Conservation (phyloP, 2,329 filamentous ascomycete genomes). For the Xylariaceae sp. region DNA sequence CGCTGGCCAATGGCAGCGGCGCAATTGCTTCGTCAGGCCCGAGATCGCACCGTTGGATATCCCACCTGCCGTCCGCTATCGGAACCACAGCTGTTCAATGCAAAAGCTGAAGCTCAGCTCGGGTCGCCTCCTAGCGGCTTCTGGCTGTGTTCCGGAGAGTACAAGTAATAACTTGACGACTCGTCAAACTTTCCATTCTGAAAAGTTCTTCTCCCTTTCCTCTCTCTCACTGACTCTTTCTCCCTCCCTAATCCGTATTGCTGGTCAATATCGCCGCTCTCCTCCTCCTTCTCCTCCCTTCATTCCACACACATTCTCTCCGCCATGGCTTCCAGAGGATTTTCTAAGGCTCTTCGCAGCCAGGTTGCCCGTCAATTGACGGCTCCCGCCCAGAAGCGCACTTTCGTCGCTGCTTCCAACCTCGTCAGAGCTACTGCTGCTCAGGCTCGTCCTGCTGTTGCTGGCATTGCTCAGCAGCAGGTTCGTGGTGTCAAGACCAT, state of each 20-base stretch:
- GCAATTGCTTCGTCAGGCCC: neutral
- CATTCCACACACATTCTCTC: conserved; percentile 31
- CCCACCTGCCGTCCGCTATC: neutral
- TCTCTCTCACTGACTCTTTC: conserved; percentile 1
- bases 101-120: neutral
- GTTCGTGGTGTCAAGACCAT: conserved; percentile 93
- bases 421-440: conserved; percentile 49
- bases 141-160: neutral
- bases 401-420: conserved; percentile 56
- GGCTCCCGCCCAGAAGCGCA: conserved; percentile 55
- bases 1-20: neutral
- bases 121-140: neutral
- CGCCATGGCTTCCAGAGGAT: conserved; percentile 72
- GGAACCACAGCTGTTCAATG: neutral
- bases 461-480: conserved; percentile 52
- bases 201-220: neutral
- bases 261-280: conserved; percentile 21
- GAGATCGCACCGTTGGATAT: neutral
- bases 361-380: conserved; percentile 60
- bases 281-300: conserved; percentile 25
- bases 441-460: conserved; percentile 43
- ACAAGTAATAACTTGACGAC: neutral
- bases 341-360: conserved; percentile 62
- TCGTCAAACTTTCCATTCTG: neutral
- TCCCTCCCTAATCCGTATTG: conserved; percentile 14